These are phyloP conservation scores for Acacia melanoxylon DNA, from an alignment of 306 rosid genomes.

Conservation along the genomic window DNA sequence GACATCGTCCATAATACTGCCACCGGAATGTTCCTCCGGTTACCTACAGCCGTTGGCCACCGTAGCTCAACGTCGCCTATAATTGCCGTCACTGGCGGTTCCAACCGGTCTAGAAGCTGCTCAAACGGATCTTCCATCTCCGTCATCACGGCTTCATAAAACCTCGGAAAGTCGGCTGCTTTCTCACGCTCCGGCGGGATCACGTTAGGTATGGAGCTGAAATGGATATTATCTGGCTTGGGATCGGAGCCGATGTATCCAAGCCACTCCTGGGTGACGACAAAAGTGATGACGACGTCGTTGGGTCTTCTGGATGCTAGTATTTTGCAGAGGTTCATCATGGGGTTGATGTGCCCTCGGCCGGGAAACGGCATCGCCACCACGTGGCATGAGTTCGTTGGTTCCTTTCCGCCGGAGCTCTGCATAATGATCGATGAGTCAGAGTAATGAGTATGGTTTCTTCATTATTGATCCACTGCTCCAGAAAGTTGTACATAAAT, in stretches of 20 bases:
- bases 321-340: slow-evolving; percentile 46
- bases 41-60: slow-evolving; percentile 24
- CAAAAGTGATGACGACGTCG: slow-evolving; percentile 34
- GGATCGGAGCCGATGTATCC: slow-evolving; percentile 35
- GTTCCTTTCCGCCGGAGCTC: not conserved
- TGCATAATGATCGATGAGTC: not conserved
- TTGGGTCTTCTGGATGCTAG: slow-evolving; percentile 21
- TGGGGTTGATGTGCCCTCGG: slow-evolving; percentile 50
- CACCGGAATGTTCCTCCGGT: slow-evolving; percentile 29
- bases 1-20: slow-evolving; percentile 37
- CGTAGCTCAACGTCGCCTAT: slow-evolving; percentile 26
- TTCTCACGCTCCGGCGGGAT: slow-evolving; percentile 33
- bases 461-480: not conserved
- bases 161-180: slow-evolving; percentile 24
- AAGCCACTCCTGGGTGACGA: slow-evolving; percentile 49
- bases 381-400: slow-evolving; percentile 30
- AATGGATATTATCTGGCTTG: slow-evolving; percentile 32
- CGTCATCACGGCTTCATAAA: slow-evolving; percentile 31
- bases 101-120: slow-evolving; percentile 31
- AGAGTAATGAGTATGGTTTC: not conserved
- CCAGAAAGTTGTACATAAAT: not conserved
- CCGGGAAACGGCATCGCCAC: slow-evolving; percentile 53
- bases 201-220: slow-evolving; percentile 36
- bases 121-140: slow-evolving; percentile 42
- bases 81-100: slow-evolving; percentile 22